Conservation (phyloP, 768 basidiomycete species). For the Mycena olivaceomarginata region DNA sequence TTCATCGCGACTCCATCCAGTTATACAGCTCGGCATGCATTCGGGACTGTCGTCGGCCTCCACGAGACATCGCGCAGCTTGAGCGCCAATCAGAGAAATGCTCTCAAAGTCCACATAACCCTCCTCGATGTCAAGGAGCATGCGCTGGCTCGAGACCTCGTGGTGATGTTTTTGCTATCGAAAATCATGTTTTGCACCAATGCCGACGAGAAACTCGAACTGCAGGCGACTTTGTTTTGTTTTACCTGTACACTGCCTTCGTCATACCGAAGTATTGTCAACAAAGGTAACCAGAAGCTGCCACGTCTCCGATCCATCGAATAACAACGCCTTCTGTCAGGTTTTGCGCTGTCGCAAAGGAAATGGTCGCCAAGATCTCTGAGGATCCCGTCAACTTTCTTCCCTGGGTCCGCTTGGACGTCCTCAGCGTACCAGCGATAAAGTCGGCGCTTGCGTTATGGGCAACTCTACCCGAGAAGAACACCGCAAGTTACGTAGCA, state of each 20-base stretch:
- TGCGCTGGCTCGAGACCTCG: slow-evolving; percentile 11
- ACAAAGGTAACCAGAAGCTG: not conserved
- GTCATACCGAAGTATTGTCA: too few relatives aligned
- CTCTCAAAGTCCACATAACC: slow-evolving; percentile 4
- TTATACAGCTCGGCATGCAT: slow-evolving; percentile 12
- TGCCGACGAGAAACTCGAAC: not conserved
- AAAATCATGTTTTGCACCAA: not conserved
- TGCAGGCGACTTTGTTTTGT: not conserved
- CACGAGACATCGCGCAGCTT: not conserved
- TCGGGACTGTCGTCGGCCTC: not conserved
- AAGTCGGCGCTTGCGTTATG: not conserved
- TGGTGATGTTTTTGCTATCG: not conserved
- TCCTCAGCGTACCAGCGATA: not conserved
- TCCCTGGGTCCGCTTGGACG: slow-evolving; percentile 11
- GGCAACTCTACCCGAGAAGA: too few relatives aligned
- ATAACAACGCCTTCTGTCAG: not conserved
- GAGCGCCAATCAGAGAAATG: not conserved
- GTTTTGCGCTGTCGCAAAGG: not conserved
- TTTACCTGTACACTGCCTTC: slow-evolving; percentile 6
- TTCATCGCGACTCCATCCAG: too few relatives aligned
- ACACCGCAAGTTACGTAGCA: too few relatives aligned
- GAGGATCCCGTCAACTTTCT: not conserved
- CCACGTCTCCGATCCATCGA: not conserved
- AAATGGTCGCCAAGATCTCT: not conserved
- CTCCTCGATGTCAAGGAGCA: slow-evolving; percentile 17